Conservation (phyloP, 768 basidiomycete genomes). For the Lentinus tigrinus region DNA sequence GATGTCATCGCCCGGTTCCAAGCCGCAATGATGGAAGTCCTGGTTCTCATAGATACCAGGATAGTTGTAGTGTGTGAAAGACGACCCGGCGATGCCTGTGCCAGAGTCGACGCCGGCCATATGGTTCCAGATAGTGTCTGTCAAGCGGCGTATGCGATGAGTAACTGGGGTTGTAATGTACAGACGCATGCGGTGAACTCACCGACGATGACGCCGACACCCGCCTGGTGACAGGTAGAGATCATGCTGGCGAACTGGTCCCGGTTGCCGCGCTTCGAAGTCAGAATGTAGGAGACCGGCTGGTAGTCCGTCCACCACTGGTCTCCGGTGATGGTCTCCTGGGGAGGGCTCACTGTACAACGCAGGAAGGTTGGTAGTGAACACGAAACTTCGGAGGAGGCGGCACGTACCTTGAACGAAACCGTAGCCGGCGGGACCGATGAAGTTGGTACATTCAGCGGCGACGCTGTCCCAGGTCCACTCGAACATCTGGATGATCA, state of each 20-base stretch:
- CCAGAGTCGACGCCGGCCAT: slow-evolving; percentile 55
- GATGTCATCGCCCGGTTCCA: slow-evolving; percentile 51
- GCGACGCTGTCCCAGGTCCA: slow-evolving; percentile 59
- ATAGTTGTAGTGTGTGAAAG: slow-evolving; percentile 50
- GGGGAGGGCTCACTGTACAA: slow-evolving; percentile 44
- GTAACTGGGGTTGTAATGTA: slow-evolving; percentile 10
- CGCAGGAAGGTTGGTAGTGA: no score
- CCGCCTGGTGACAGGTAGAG: slow-evolving; percentile 35
- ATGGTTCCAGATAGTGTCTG: slow-evolving; percentile 63
- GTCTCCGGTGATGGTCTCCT: slow-evolving; percentile 55
- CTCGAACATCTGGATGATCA: slow-evolving; percentile 72
- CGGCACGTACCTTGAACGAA: slow-evolving; percentile 55
- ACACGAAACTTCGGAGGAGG: not conserved
- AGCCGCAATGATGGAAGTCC: slow-evolving; percentile 67
- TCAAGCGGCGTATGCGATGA: slow-evolving; percentile 23
- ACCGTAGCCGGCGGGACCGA: slow-evolving; percentile 69
- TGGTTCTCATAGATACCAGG: slow-evolving; percentile 26
- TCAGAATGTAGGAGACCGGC: slow-evolving; percentile 63
- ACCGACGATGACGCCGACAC: slow-evolving; percentile 42
- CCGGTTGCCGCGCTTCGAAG: slow-evolving; percentile 63
- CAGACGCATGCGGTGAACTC: not conserved
- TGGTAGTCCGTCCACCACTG: slow-evolving; percentile 81
- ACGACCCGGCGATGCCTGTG: slow-evolving; percentile 46
- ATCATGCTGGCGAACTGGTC: slow-evolving; percentile 46
- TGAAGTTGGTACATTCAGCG: slow-evolving; percentile 60